Base-by-base conservation (phyloP, 2,329 filamentous ascomycete genomes). In the Metarhizium rileyi region DNA sequence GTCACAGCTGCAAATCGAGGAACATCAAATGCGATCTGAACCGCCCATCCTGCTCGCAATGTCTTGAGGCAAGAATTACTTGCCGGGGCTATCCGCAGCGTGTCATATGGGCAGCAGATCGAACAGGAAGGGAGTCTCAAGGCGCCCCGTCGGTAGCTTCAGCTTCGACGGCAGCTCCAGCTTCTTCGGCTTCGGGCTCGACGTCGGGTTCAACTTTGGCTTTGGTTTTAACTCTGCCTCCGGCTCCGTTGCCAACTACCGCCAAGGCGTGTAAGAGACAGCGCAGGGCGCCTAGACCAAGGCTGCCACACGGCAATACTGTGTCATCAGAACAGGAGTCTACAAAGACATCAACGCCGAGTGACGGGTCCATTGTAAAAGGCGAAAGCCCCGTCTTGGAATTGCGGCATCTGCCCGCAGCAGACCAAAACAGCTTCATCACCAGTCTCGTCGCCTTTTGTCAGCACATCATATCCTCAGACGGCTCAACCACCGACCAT, bases 11-110 rank as follows among this genome's bases (percentile, higher is more conserved):
- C 49, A 62, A 59, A 48, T 40, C 47, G 14, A 48, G 60, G 3
- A 55, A 53, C 9, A 52, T 61, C 40, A 62, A 62, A 30, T 62
- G 60, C 41, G 60, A 62, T 38, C 52, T 62, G n/a, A 62, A 62
- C 27, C 50, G 60, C 5, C 60, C 60, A 5, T 55, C 53, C 36
- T 62, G 60, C 26, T 51, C 52, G 12, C 58, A 59, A 4, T 62
- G 59, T 45, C 52, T 58, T n/a, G 49, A 63, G 45, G 59, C 61
- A 3, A 62, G 59, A 1, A 35, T 65, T 8, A 18, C 49, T 1
- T 66, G 64, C 40, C 62, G 60, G 33, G 63, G 60, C 4, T 66
- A 66, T 42, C 58, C 61, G 12, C 60, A 61, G 51, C 53, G 63
- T 14, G 58, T 66, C 16, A 56, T 65, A 1, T 66, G 64, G 63